A percentile compares a stretch with the other conserved stretches of the same genome.
Conservation (phyloP, 139 green algal species). For the Limnomonas spitsbergensis region DNA sequence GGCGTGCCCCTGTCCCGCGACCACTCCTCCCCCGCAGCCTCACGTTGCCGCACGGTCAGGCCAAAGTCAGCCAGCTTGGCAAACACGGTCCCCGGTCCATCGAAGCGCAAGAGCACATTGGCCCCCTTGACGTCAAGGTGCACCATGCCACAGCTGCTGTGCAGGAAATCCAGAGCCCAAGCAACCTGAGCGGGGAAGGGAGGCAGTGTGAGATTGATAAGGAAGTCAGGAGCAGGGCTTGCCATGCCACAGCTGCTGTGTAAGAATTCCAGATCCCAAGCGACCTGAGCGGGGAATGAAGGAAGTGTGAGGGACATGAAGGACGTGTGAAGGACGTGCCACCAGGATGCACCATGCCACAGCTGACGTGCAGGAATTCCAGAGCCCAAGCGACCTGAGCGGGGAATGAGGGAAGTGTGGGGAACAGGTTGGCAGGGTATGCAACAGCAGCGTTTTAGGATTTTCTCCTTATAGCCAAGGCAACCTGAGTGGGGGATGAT, state of each 20-base stretch:
- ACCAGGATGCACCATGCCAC: slow-evolving; percentile 3
- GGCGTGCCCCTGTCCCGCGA: not conserved
- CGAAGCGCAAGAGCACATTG: not conserved
- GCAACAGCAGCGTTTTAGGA: not conserved
- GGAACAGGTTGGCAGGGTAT: too few relatives aligned
- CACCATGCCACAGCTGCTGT: slow-evolving; percentile 3
- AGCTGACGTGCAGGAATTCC: not conserved
- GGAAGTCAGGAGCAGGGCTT: not conserved
- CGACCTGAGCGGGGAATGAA: not conserved
- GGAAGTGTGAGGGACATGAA: not conserved
- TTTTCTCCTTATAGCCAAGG: not conserved
- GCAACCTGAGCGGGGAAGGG: not conserved
- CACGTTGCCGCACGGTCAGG: not conserved
- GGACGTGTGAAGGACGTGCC: too few relatives aligned
- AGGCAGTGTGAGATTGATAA: not conserved
- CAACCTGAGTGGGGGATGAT: not conserved
- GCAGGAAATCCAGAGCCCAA: slow-evolving; percentile 10
- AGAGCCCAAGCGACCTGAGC: slow-evolving; percentile 6
- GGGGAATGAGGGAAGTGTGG: too few relatives aligned
- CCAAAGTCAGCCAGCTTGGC: not conserved
- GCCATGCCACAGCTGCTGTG: slow-evolving; percentile 2
- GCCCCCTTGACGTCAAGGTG: slow-evolving; percentile 9
- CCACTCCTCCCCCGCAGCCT: not conserved
- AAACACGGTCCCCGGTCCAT: not conserved
- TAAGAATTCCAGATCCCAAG: slow-evolving; percentile 4